Base-by-base conservation (phyloP, 2,329 filamentous ascomycete species). In the Ophiostoma australiae region DNA sequence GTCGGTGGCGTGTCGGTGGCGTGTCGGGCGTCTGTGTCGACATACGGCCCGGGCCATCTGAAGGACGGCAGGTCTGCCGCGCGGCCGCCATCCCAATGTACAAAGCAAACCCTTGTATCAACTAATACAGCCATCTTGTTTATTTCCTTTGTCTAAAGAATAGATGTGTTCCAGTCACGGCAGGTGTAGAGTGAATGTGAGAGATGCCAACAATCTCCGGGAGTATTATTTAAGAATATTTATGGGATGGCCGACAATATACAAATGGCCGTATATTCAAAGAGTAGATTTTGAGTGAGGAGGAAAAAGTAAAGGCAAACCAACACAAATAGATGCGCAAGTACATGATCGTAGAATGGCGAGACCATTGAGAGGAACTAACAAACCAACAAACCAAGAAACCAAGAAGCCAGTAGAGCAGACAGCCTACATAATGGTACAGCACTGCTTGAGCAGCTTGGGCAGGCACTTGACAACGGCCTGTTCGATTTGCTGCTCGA, bases 351-450 rank as follows among this genome's bases (percentile, higher is more conserved):
- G 44, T 27, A 15, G 27, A n/a, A 58, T 58, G 17, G 11, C 52
- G 7, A 58, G 27, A n/a, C n/a, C n/a, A n/a, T n/a, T 4, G 27
- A 27, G 52, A 23, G n/a, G 31, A 20, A 6, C 31, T 37, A n/a
- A 4, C 15, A 35, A 35, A 20, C 55, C 23, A 11, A 65, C 39
- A 4, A 35, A 13, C 7, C 37, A 67, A 67, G 17, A 44, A 6
- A 68, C 13, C 31, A 35, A 23, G 4, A 31, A 17, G 23, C 33
- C 20, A 41, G n/a, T 31, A 3, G 6, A 31, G 52, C 10, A 11
- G 11, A 58, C 23, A 27, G 52, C n/a, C 23, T 82, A 94, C 91
- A 94, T 94, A 76, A 94, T 86, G 55, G 87, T 82, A 82, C 91
- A 94, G 80, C 91, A 94, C 72, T 73, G 44, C 78, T 89, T 85